Evolutionary conservation across 129 eudicot genomes (phyloP).

Genomic region (Apium graveolens): DNA sequence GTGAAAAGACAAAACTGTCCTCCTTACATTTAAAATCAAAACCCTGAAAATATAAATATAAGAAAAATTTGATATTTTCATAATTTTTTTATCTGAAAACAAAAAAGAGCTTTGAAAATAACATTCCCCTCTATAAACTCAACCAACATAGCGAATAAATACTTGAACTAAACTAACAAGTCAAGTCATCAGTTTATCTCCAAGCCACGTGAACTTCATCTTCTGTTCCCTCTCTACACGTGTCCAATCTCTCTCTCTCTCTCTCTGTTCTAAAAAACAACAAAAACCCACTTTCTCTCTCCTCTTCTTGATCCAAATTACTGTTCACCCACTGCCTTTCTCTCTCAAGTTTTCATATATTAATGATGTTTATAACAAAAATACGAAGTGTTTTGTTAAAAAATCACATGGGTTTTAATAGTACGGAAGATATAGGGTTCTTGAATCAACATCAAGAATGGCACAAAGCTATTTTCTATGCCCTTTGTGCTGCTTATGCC

Average conservation of each 20-base stretch:
- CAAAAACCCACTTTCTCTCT: slow-evolving; percentile 1
- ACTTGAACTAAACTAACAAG: too few relatives aligned
- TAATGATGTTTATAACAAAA: slow-evolving; percentile 17
- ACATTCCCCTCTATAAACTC: too few relatives aligned
- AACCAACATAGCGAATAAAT: too few relatives aligned
- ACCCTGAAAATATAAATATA: too few relatives aligned
- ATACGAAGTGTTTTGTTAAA: neutral
- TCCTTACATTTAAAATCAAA: too few relatives aligned
- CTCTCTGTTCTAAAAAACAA: neutral
- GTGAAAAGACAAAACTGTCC: too few relatives aligned
- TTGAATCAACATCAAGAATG: slow-evolving; percentile 20
- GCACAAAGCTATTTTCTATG: slow-evolving; percentile 40
- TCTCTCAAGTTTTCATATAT: neutral
- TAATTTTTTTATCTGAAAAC: too few relatives aligned
- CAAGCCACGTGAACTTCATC: slow-evolving; percentile 10
- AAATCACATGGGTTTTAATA: slow-evolving; percentile 4
- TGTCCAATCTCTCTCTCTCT: slow-evolving; percentile 5
- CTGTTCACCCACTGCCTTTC: neutral
- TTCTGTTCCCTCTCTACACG: slow-evolving; percentile 5
- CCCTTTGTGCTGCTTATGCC: slow-evolving; percentile 54
- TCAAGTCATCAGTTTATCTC: neutral
- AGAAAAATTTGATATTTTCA: too few relatives aligned
- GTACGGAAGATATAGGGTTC: neutral
- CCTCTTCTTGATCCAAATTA: neutral
- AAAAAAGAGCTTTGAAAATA: too few relatives aligned